Evolutionary conservation across 116 monocot genomes (phyloP).

Genomic region (Papilionanthe hybrid): DNA sequence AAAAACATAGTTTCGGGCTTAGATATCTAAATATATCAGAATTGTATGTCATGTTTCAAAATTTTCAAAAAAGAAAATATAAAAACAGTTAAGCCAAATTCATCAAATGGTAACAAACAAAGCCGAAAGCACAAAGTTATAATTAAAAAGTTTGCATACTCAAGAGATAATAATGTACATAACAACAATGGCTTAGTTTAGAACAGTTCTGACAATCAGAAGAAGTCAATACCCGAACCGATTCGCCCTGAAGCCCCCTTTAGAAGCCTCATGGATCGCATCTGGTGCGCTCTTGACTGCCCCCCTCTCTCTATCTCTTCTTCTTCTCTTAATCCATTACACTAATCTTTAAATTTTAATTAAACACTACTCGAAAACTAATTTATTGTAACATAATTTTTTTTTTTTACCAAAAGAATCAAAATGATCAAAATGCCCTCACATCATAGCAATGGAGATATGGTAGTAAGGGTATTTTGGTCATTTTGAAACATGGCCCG

Average conservation of each 20-base stretch:
- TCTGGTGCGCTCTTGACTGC: constrained; percentile 99
- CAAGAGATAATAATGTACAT: not conserved
- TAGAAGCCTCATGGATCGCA: constrained; percentile 27
- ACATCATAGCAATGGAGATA: not conserved
- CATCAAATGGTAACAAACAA: too few species aligned
- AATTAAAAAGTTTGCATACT: not conserved
- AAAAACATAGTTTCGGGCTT: too few species aligned
- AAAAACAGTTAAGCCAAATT: too few species aligned
- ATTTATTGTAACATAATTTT: too few species aligned
- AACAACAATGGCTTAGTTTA: not conserved
- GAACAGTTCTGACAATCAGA: constrained; percentile 13
- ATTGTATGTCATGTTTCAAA: too few species aligned
- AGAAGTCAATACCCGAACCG: constrained; percentile 99
- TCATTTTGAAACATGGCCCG: constrained; percentile 5
- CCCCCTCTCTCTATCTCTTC: constrained; percentile 19
- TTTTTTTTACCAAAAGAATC: too few species aligned
- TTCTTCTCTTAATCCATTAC: not conserved
- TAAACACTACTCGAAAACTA: not conserved
- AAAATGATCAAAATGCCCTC: not conserved
- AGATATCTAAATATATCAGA: too few species aligned
- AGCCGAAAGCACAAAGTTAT: not conserved
- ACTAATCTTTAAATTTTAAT: not conserved
- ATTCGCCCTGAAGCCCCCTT: constrained; percentile 25
- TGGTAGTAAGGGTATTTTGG: not conserved
- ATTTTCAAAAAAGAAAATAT: too few species aligned